Evolutionary conservation across 163 green algal genomes (phyloP).

Genomic region (Scenedesmus sp.): DNA sequence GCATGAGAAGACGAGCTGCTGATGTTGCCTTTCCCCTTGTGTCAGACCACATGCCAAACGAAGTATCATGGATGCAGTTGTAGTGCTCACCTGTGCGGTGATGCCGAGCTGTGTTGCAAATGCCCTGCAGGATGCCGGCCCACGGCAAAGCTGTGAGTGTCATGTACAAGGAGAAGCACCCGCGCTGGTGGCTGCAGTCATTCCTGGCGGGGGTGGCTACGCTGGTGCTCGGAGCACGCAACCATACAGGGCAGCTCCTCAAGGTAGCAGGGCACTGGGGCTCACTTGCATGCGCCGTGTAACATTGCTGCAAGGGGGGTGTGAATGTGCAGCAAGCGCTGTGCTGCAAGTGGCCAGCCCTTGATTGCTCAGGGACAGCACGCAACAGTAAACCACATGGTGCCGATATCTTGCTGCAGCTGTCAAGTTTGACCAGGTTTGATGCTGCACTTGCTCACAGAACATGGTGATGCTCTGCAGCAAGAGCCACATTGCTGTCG

Average conservation of each 20-base stretch:
- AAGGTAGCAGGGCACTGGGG: conserved; percentile 7
- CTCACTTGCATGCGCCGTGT: background rate
- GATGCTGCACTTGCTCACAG: too few relatives aligned
- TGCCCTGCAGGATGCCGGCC: conserved; percentile 17
- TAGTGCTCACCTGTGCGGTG: background rate
- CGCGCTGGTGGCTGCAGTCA: conserved; percentile 68
- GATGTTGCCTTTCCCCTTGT: too few relatives aligned
- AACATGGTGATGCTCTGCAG: too few relatives aligned
- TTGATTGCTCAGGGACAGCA: background rate
- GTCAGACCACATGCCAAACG: too few relatives aligned
- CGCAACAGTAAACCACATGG: background rate
- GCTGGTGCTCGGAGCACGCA: conserved; percentile 63
- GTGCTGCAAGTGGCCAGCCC: background rate
- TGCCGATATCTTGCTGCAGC: too few relatives aligned
- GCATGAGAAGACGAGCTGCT: too few relatives aligned
- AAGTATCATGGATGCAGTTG: too few relatives aligned
- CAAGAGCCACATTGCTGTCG: too few relatives aligned
- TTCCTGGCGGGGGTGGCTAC: conserved; percentile 72
- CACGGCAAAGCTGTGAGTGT: conserved; percentile 11
- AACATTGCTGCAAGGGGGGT: background rate
- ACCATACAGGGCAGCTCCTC: conserved; percentile 55
- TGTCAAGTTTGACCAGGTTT: too few relatives aligned
- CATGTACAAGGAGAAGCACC: conserved; percentile 57
- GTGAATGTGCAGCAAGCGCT: background rate
- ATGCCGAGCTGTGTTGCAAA: background rate